phyloP scores from a whole-genome alignment of 129 eudicot species.

The Artemisia tridentata region DNA sequence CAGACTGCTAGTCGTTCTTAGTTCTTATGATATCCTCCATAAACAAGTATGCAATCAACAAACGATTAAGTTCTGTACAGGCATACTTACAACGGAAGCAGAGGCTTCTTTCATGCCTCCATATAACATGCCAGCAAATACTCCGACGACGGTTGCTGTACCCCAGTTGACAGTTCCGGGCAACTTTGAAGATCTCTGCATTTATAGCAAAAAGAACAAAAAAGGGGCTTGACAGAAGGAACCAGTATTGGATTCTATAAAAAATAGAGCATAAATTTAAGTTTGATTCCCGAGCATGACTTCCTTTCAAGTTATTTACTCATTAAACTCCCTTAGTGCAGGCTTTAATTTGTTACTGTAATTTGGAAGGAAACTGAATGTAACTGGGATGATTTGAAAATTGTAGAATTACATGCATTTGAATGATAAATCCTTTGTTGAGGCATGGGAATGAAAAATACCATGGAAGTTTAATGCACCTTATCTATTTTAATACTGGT shows the following conservation, averaged over 20 bases:
- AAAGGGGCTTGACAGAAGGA: neutral
- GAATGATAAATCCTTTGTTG: too few species aligned
- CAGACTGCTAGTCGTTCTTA: neutral
- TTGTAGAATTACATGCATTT: too few species aligned
- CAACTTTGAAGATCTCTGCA: constrained; percentile 51
- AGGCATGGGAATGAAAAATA: too few species aligned
- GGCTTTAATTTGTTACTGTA: too few species aligned
- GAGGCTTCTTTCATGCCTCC: constrained; percentile 99
- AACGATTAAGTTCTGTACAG: neutral
- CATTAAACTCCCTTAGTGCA: neutral
- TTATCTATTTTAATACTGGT: too few species aligned
- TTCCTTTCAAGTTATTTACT: neutral
- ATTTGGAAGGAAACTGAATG: too few species aligned
- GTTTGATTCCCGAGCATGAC: neutral
- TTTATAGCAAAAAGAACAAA: neutral
- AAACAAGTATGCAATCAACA: too few species aligned
- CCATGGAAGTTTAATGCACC: too few species aligned
- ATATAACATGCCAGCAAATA: constrained; percentile 95
- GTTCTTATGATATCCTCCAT: too few species aligned
- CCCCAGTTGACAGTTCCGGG: constrained; percentile 92
- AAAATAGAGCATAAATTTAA: neutral
- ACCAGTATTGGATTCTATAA: too few species aligned
- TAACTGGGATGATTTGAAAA: too few species aligned
- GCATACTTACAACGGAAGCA: constrained; percentile 81
- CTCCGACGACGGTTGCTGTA: constrained; percentile 79